phyloP scores from a whole-genome alignment of 352 stramenopile species.

The Phytophthora fragariae region DNA sequence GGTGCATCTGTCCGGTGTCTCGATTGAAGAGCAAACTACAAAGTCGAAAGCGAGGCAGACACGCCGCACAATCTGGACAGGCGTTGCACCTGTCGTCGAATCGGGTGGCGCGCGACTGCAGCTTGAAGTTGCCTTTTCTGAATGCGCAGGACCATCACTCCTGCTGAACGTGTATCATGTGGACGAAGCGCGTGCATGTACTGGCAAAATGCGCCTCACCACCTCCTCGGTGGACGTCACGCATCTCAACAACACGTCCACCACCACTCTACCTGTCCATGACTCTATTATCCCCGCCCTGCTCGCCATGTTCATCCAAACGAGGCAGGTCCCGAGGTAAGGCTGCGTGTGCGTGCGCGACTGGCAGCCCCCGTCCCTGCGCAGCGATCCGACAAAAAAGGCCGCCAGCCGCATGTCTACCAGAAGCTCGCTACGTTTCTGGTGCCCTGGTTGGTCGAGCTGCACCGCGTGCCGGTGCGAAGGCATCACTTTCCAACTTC shows the following conservation, averaged over 20 bases:
- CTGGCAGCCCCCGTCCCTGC: conserved; percentile 20
- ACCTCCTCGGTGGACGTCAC: neutral
- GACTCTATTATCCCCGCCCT: neutral
- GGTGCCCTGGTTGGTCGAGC: conserved; percentile 8
- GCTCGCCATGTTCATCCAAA: conserved; percentile 17
- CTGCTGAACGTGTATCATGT: neutral
- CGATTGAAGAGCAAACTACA: neutral
- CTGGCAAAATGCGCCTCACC: conserved; percentile 5
- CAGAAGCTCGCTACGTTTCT: conserved; percentile 8
- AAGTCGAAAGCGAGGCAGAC: neutral
- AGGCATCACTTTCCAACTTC: conserved; percentile 19
- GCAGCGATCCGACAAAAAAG: conserved; percentile 31
- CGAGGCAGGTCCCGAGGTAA: conserved; percentile 10
- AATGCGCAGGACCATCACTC: conserved; percentile 23
- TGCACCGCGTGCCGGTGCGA: conserved; percentile 12
- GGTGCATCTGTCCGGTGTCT: neutral
- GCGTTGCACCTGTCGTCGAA: neutral
- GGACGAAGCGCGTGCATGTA: conserved; percentile 10
- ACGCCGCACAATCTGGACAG: neutral
- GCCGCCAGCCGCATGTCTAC: conserved; percentile 21
- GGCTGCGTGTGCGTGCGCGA: conserved; percentile 19
- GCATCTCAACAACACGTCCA: neutral
- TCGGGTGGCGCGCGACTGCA: conserved; percentile 9
- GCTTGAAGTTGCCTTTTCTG: conserved; percentile 38
- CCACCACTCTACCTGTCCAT: neutral